Evolutionary conservation across 2,329 filamentous ascomycete genomes (phyloP), one percentile per base, ranked within the genome.

Genomic region (Fusarium drepaniforme): DNA sequence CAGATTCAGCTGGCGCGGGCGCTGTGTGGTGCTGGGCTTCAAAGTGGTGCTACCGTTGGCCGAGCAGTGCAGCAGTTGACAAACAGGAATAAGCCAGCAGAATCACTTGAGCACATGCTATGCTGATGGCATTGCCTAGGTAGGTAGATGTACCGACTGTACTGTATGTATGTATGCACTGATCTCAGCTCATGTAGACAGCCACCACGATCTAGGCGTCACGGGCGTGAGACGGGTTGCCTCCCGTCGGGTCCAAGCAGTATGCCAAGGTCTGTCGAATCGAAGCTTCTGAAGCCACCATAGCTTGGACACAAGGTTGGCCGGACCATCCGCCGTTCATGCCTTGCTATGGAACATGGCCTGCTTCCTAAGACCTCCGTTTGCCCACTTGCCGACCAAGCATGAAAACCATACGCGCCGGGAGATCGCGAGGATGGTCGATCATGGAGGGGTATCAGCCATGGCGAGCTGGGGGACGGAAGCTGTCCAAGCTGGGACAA

Each of bases 321-420:
- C 33, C 53, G 42, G 53, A 18, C 42, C 65, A 75, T 73, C 66
- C 70, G 67, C 49, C 58, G 60, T 56, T 23, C 56, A 57, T 38
- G 37, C 23, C 58, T 62, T 60, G 69, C 44, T 66, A 40, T 73
- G 51, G 49, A 64, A 44, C 25, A 65, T 66, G 53, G 67, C 30
- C 56, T 67, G 68, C 66, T 70, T 61, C 61, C 40, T 28, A 35
- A 30, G 58, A 58, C 65, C 58, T 66, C 63, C 28, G 68, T 68
- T 71, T 63, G 68, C 60, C 59, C 40, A 58, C 40, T 64, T 51
- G n/a, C 58, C 25, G 35, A 61, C 68, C 67, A 74, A 76, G 74
- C 77, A 79, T 79, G 75, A 79, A 76, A 33, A 76, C 79, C 73
- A 78, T 78, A 73, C 67, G 70, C 75, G 73, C 70, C 42, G 51